Base-by-base conservation (phyloP, 805 yeast genomes). In the Candida chauliodis region DNA sequence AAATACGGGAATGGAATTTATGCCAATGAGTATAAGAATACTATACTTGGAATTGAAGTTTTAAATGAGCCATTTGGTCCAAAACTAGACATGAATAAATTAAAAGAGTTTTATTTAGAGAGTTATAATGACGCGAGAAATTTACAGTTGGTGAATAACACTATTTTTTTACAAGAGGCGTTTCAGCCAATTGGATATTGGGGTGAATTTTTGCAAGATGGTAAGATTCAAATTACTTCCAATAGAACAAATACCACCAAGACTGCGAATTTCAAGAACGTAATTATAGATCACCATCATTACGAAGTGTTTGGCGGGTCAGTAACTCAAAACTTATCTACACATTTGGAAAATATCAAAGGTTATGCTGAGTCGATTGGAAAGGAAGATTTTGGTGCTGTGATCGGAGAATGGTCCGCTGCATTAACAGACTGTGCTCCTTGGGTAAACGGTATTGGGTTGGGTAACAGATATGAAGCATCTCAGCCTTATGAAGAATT, bases 401-500 rank as follows among this genome's bases (percentile, higher is more conserved):
- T 82, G 6, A 75, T 79, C 28, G 86, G 88, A 3, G 88, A 81
- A 57, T 81, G 81, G 81, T 71, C 80, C 15, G 86, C 79, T 15
- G 87, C 83, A 5, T 63, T 81, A 33, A 81, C 86, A 1, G 89
- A 81, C 51, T 81, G 87, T 57, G 77, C 84, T 3, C 66, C 63
- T 17, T 81, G 85, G 86, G 56, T 81, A 37, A 81, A 81, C 49
- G 87, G 87, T 36, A 78, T 79, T 11, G 81, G 81, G 3, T 60
- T 76, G 18, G 85, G 85, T n/a, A 67, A 84, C 1, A 68, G 88
- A 40, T 81, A 68, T 50, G 82, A 73, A 30, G 79, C 76, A 1
- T 59, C 56, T 40, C 36, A 43, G 6, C 61, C 75, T 3, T 75
- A 52, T 38, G 32, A 17, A 17, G 36, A 43, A 7, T 53, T 52